Conservation (phyloP, 2,329 filamentous ascomycete species). For the Fusarium chlamydosporum region DNA sequence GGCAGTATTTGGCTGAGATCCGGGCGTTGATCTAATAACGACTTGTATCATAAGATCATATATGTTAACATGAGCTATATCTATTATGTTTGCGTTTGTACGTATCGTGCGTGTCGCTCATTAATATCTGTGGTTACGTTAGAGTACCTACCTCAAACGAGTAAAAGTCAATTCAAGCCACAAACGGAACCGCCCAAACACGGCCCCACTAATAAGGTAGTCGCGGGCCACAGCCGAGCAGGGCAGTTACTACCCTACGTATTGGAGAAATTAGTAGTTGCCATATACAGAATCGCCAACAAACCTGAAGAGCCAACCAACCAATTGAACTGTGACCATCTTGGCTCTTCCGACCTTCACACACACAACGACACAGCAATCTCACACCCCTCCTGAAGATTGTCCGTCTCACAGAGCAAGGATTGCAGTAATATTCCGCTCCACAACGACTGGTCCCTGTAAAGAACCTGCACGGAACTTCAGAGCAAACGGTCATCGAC, state of each 20-base stretch:
- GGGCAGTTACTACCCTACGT: slow-evolving; percentile 29
- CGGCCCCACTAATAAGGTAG: slow-evolving; percentile 36
- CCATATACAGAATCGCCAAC: slow-evolving; percentile 21
- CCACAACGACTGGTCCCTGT: slow-evolving; percentile 21
- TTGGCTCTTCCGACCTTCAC: slow-evolving; percentile 15
- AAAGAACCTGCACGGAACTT: slow-evolving; percentile 19
- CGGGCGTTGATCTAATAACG: not conserved
- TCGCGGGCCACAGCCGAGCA: slow-evolving; percentile 26
- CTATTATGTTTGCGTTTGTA: not conserved
- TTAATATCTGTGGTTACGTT: not conserved
- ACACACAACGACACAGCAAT: not conserved
- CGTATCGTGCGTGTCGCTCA: not conserved
- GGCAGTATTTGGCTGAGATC: not conserved
- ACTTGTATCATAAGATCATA: not conserved
- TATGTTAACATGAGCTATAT: slow-evolving; percentile 8
- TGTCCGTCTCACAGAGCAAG: slow-evolving; percentile 1
- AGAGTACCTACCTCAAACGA: not conserved
- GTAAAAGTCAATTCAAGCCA: slow-evolving; percentile 28
- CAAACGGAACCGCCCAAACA: slow-evolving; percentile 30
- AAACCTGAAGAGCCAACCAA: slow-evolving; percentile 17
- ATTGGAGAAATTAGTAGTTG: slow-evolving; percentile 44
- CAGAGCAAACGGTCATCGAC: slow-evolving; percentile 3
- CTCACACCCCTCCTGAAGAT: slow-evolving; percentile 17
- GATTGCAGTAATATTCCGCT: slow-evolving; percentile 12
- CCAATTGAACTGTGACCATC: slow-evolving; percentile 8